Base-by-base conservation (phyloP, 495 filamentous ascomycete genomes). In the Lichenothelia convexa region DNA sequence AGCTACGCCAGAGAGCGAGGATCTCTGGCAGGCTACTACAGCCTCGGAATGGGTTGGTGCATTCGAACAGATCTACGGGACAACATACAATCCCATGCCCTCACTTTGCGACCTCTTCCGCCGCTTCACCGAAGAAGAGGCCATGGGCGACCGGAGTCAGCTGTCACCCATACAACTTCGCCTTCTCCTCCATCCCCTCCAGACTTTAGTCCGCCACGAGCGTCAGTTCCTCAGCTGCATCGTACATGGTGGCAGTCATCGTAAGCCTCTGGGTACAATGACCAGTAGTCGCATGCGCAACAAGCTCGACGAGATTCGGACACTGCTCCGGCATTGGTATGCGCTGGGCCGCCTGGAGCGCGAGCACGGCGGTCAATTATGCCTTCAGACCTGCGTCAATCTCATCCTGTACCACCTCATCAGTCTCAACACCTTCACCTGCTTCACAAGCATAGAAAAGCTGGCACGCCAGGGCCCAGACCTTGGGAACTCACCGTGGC, bases 321-420 rank as follows among this genome's bases (percentile, higher is more conserved):
- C 18, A 29, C 15, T 43, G 11, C 32, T 46, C 19, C 23, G 34
- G 9, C 40, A 46, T 8, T 43, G 40, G 44, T 46, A 36, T 16
- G 8, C 34, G 4, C 18, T 36, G 23, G 18, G 23, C 20, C 34
- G 18, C 6, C 16, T 18, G n/a, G 16, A 26, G 8, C 5, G n/a
- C 11, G 12, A 26, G 7, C 18, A 16, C 18, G 26, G 23, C 17
- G 12, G 19, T 12, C n/a, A n/a, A n/a, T 16, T 21, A 39, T n/a
- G 19, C 34, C 30, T 36, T 26, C 24, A 43, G 16, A 21, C 36
- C 4, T 36, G 30, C 18, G 30, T 36, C 13, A 46, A 43, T 24
- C 40, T 46, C 18, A 29, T 46, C 11, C 32, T 46, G 18, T 46
- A 40, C n/a, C 44, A 46, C 32, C 36, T 46, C 18, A 42, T 46